A percentile compares a stretch with the other conserved stretches of the same genome.
phyloP scores from a whole-genome alignment of 164 flowering plant species.

The Euptelea pleiosperma region DNA sequence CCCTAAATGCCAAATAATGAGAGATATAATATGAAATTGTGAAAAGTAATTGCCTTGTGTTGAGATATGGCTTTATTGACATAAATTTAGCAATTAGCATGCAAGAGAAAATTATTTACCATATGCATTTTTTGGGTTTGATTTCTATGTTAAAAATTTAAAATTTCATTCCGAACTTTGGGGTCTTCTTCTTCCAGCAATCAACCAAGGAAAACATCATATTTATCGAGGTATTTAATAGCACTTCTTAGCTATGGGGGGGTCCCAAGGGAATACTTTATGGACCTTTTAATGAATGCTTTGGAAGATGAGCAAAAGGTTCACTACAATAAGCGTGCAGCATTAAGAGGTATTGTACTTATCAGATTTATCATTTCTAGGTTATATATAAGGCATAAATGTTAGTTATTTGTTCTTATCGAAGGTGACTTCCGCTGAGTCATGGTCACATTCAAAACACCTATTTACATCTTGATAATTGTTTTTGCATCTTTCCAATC shows the following conservation, averaged over 20 bases:
- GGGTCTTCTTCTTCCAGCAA: constrained; percentile 32
- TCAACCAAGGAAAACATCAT: constrained; percentile 39
- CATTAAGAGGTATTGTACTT: constrained; percentile 43
- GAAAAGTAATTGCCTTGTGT: too few species aligned
- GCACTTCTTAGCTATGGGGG: constrained; percentile 70
- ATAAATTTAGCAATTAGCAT: too few species aligned
- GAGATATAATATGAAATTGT: too few species aligned
- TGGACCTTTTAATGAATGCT: constrained; percentile 38
- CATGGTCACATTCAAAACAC: not conserved
- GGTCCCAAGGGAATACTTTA: constrained; percentile 48
- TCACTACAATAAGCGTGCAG: constrained; percentile 39
- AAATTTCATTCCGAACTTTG: not conserved
- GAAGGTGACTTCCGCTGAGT: not conserved
- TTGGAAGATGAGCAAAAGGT: constrained; percentile 37
- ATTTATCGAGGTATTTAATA: constrained; percentile 46
- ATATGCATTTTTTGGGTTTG: too few species aligned
- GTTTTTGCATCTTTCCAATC: too few species aligned
- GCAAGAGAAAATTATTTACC: too few species aligned
- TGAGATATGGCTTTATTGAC: too few species aligned
- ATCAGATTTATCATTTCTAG: not conserved
- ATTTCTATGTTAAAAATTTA: not conserved
- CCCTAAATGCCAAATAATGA: too few species aligned
- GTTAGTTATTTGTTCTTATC: not conserved
- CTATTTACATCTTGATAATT: too few species aligned
- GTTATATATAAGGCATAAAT: not conserved